Base-by-base conservation (phyloP, 352 stramenopile species). In the Phytophthora meadii region DNA sequence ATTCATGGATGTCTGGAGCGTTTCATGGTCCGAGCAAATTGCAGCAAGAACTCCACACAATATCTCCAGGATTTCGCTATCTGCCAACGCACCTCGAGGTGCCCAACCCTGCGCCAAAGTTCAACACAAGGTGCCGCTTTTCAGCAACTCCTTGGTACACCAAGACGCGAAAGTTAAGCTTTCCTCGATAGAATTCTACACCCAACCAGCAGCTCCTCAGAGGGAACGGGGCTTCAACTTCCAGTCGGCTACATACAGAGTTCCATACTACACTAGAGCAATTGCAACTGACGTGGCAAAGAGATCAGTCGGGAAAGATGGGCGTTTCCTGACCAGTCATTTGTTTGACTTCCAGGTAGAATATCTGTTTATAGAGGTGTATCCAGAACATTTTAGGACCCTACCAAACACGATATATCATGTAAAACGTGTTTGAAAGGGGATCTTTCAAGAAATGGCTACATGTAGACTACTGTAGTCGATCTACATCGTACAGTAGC, bases 1-100 rank as follows among this genome's bases (percentile, higher is more conserved):
- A 52, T 22, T 59, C 27, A 56, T 59, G 53, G 44, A 81, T 89
- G 70, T 89, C 56, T 51, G 74, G 75, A 85, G 82, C 77, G 67
- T 90, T 89, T 87, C 82, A 90, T 90, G 79, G 82, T 84, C 72
- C 82, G 68, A 76, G 74, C 70, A 70, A 87, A 87, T 86, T 87
- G 78, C 79, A 76, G 74, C 77, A 77, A 74, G 77, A 87, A 89
- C 82, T 88, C 82, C 82, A 89, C 82, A 88, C 80, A 89, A 66
- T 86, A 78, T 74, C 82, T 85, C 77, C 73, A 72, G 46, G 6
- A 32, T 27, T 63, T 87, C 42, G 22, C 39, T 90, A 62, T 88
- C 41, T 74, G 81, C 81, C 74, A 64, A 79, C 54, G 52, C 48
- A 47, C 36, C 25, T 70, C 63, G 45, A 70, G 49, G 61, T 25